Evolutionary conservation across 495 filamentous ascomycete genomes (phyloP).

Genomic region (Penicillium canescens): DNA sequence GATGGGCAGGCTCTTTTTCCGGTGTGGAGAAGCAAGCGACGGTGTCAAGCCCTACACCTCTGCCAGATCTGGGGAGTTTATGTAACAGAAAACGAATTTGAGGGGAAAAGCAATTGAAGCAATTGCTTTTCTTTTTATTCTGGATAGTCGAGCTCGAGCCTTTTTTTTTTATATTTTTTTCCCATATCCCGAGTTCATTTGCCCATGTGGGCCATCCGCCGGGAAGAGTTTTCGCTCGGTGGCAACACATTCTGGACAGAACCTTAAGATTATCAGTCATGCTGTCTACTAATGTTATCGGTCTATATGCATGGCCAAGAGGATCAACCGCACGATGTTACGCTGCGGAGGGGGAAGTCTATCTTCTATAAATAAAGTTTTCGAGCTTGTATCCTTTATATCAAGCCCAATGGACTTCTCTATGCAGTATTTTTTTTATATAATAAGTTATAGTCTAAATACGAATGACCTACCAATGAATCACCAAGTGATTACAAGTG

Average conservation of each 20-base stretch:
- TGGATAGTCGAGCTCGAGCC: neutral
- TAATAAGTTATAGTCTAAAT: too few species aligned
- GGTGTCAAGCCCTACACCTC: slow-evolving; percentile 13
- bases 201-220: neutral
- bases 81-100: slow-evolving; percentile 24
- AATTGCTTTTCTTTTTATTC: neutral
- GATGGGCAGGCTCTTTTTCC: slow-evolving; percentile 10
- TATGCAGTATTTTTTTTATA: too few species aligned
- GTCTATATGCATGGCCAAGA: slow-evolving; percentile 16
- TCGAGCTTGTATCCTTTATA: too few species aligned
- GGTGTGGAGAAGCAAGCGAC: slow-evolving; percentile 26
- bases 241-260: neutral
- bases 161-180: neutral
- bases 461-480: too few species aligned
- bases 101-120: slow-evolving; percentile 8
- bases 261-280: neutral
- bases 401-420: too few species aligned
- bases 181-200: neutral
- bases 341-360: too few species aligned
- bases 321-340: neutral
- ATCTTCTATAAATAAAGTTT: too few species aligned
- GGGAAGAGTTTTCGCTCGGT: slow-evolving; percentile 5
- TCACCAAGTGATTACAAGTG: too few species aligned
- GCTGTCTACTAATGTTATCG: neutral
- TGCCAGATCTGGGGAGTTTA: slow-evolving; percentile 23